Evolutionary conservation across 2,329 filamentous ascomycete genomes (phyloP).

Genomic region (Aspergillus oerlinghausenensis): DNA sequence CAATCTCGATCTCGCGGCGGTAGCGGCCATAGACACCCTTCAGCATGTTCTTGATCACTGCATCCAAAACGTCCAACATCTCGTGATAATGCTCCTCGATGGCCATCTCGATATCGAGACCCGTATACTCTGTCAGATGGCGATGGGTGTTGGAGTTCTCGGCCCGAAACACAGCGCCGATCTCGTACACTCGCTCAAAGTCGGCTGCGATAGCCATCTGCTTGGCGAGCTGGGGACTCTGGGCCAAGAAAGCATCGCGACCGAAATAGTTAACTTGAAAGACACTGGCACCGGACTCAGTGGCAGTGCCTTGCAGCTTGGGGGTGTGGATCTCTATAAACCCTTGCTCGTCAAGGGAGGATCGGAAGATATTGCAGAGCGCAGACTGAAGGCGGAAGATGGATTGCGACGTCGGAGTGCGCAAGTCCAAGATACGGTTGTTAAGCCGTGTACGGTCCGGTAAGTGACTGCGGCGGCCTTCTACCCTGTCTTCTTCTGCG

Average conservation of each 20-base stretch:
- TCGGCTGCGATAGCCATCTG: conserved; percentile 90
- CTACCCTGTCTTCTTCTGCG: conserved; percentile 51
- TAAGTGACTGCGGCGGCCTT: conserved; percentile 58
- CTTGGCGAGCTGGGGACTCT: conserved; percentile 88
- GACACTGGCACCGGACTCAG: conserved; percentile 85
- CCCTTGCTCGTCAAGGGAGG: conserved; percentile 65
- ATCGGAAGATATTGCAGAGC: conserved; percentile 74
- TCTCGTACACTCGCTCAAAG: conserved; percentile 83
- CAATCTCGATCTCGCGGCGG: conserved; percentile 67
- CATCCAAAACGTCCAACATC: conserved; percentile 72
- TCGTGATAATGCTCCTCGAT: conserved; percentile 88
- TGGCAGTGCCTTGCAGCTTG: conserved; percentile 83
- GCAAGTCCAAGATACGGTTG: conserved; percentile 77
- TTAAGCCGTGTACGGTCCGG: conserved; percentile 68
- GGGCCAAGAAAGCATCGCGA: conserved; percentile 78
- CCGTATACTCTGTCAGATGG: conserved; percentile 91
- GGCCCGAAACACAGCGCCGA: conserved; percentile 84
- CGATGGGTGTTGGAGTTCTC: conserved; percentile 95
- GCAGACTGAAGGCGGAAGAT: conserved; percentile 83
- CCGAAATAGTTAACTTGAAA: conserved; percentile 92
- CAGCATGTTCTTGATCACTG: conserved; percentile 75
- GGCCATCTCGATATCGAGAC: conserved; percentile 87
- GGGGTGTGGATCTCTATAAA: conserved; percentile 95
- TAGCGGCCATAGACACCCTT: conserved; percentile 65
- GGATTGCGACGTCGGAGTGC: conserved; percentile 79